Percentiles rank a stretch among this genome's conserved stretches.
phyloP scores from a whole-genome alignment of 805 yeast genomes.

The Ogataea siamensis region DNA sequence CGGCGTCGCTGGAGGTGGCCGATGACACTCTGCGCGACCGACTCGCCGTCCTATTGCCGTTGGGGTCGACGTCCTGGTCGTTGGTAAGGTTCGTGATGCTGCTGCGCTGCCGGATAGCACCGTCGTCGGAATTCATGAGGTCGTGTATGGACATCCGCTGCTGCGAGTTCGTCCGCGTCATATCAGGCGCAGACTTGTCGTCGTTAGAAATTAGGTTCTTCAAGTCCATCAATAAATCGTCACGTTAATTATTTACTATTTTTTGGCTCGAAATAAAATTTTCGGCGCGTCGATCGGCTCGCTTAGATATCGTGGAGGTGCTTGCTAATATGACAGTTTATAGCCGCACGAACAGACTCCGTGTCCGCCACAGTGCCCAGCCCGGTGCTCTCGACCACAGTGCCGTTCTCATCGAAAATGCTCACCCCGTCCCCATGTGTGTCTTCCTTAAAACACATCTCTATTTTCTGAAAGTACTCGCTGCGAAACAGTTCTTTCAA shows the following conservation, averaged over 20 bases:
- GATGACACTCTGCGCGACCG: constrained; percentile 20
- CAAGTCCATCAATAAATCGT: constrained; percentile 27
- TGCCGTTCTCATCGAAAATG: constrained; percentile 20
- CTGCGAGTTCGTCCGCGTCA: constrained; percentile 21
- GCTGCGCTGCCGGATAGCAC: constrained; percentile 23
- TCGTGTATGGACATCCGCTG: constrained; percentile 34
- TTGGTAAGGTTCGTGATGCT: constrained; percentile 41
- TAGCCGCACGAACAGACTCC: not conserved
- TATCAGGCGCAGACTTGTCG: constrained; percentile 17
- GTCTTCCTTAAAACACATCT: constrained; percentile 56
- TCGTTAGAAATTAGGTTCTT: constrained; percentile 30
- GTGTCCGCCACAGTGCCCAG: not conserved
- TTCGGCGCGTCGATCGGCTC: constrained; percentile 12
- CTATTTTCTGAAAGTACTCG: constrained; percentile 60
- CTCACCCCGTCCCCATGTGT: constrained; percentile 29
- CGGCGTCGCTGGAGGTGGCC: constrained; percentile 13
- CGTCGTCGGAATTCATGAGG: constrained; percentile 30
- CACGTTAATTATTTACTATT: too few species aligned
- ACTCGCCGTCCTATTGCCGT: constrained; percentile 40
- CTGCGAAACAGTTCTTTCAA: constrained; percentile 55
- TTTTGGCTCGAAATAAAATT: too few species aligned
- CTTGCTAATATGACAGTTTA: not conserved
- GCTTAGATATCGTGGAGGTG: constrained; percentile 1
- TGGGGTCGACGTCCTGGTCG: constrained; percentile 43
- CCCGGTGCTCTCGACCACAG: constrained; percentile 3